Evolutionary conservation across 805 yeast genomes (phyloP).

Genomic region (fission yeast (Schizosaccharomyces pombe)): DNA sequence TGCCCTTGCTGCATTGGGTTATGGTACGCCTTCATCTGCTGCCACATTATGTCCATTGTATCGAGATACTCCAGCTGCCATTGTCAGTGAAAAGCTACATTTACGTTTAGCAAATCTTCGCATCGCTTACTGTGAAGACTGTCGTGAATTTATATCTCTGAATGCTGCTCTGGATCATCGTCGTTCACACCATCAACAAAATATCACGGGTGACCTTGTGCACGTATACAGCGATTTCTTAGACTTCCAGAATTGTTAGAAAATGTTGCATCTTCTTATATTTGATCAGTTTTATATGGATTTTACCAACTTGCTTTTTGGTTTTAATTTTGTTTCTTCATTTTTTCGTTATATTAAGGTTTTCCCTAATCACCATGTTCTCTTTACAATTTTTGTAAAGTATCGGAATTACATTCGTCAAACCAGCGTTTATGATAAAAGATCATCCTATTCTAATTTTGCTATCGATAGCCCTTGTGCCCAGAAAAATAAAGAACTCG

Average conservation of each 20-base stretch:
- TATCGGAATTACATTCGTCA: no score
- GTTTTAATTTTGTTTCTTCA: no score
- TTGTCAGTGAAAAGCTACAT: not conserved
- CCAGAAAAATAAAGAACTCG: no score
- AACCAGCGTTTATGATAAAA: no score
- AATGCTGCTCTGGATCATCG: not conserved
- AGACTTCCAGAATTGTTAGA: not conserved
- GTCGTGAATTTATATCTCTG: not conserved
- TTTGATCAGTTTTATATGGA: no score
- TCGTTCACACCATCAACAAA: not conserved
- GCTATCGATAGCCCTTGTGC: no score
- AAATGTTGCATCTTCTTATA: no score
- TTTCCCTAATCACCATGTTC: no score
- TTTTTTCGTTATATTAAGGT: no score
- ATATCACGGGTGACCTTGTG: not conserved
- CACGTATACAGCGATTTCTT: not conserved
- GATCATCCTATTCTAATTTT: no score
- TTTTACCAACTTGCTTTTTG: no score
- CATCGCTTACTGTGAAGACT: not conserved
- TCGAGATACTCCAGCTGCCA: constrained; percentile 1
- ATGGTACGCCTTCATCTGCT: not conserved
- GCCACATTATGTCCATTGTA: not conserved
- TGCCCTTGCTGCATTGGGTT: not conserved
- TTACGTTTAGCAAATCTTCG: not conserved
- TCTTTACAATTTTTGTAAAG: no score